Percentiles rank a stretch among this genome's conserved stretches.
Conservation (phyloP, 73 alveolate species). For the Strombidium stylifer region DNA sequence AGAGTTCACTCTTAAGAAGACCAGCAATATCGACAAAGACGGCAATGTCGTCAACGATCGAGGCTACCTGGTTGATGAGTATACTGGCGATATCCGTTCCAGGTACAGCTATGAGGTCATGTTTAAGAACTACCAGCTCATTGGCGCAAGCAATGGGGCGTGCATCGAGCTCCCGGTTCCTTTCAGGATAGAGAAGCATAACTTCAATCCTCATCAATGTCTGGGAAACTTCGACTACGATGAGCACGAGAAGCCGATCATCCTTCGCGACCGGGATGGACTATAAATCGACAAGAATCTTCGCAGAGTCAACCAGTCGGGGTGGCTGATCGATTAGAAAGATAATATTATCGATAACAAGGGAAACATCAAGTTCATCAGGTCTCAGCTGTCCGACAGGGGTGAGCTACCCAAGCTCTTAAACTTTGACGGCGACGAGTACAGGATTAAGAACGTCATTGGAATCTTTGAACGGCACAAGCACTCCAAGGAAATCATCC, state of each 20-base stretch:
- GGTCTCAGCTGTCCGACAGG: neutral
- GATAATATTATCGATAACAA: conserved; percentile 28
- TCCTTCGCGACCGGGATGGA: conserved; percentile 17
- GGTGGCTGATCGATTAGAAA: conserved; percentile 27
- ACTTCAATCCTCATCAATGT: conserved; percentile 51
- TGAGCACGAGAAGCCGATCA: conserved; percentile 8
- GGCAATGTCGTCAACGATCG: conserved; percentile 17
- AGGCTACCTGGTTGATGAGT: conserved; percentile 41
- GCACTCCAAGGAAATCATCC: conserved; percentile 6
- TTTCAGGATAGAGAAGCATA: conserved; percentile 34
- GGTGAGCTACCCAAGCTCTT: conserved; percentile 19
- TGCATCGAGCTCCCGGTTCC: conserved; percentile 19
- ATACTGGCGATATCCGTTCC: conserved; percentile 9
- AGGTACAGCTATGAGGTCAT: conserved; percentile 3
- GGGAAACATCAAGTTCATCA: conserved; percentile 16
- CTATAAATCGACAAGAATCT: conserved; percentile 24
- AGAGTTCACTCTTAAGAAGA: neutral
- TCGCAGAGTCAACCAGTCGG: conserved; percentile 23
- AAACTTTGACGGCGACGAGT: conserved; percentile 18
- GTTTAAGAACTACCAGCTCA: conserved; percentile 16
- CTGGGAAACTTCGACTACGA: conserved; percentile 52
- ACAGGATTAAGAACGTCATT: conserved; percentile 7
- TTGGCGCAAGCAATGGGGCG: no score
- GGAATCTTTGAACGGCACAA: conserved; percentile 19
- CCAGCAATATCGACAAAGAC: no score